Conservation (phyloP, 2,329 filamentous ascomycete genomes). For the Teratosphaeria nubilosa region DNA sequence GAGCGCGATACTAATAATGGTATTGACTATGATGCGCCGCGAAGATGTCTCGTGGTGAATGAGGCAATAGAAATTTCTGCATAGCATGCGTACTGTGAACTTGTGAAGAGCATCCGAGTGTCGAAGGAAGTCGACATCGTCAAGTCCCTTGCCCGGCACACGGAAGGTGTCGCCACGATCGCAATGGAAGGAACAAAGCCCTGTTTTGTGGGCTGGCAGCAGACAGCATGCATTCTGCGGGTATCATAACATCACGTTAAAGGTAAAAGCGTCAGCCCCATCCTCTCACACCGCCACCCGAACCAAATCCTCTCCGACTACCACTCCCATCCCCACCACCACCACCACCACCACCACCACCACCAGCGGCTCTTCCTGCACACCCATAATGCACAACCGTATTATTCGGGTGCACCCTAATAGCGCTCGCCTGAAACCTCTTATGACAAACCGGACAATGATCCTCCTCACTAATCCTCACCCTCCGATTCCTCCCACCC, state of each 20-base stretch:
- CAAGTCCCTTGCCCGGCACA: not conserved
- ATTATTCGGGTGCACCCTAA: conserved; percentile 72
- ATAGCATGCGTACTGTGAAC: not conserved
- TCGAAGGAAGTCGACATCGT: not conserved
- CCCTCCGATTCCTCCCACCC: conserved; percentile 51
- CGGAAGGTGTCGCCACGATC: not conserved
- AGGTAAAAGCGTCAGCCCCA: conserved; percentile 2
- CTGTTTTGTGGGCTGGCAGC: not conserved
- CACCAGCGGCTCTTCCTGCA: conserved; percentile 18
- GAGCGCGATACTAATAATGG: not conserved
- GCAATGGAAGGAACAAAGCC: not conserved
- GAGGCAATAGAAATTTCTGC: not conserved
- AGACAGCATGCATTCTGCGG: not conserved
- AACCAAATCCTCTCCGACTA: not conserved
- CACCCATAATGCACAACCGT: conserved; percentile 41
- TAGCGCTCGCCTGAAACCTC: conserved; percentile 78
- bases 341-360: conserved; percentile 1
- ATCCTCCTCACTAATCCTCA: conserved; percentile 76
- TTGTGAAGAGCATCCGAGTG: not conserved
- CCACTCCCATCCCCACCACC: not conserved
- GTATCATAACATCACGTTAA: not conserved
- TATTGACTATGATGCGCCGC: not conserved
- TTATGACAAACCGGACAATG: conserved; percentile 92
- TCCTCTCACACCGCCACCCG: conserved; percentile 1
- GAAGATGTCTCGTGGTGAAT: not conserved